Percentiles rank a stretch among this genome's conserved stretches.
phyloP scores from a whole-genome alignment of 257 asterid genomes.

The Solanum ossicruentum region DNA sequence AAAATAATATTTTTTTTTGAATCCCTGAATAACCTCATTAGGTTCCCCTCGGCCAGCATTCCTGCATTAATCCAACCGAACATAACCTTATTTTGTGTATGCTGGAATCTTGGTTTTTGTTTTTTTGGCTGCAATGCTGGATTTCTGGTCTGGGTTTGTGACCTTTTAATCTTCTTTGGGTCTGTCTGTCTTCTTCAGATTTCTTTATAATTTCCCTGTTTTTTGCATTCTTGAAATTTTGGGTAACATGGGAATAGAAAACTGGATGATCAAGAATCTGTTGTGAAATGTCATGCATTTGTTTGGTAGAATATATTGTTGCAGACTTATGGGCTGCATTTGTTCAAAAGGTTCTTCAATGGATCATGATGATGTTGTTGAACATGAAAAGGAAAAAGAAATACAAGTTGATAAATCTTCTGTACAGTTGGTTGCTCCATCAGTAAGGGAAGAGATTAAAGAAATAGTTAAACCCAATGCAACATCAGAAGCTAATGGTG shows the following conservation, averaged over 20 bases:
- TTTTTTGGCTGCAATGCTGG: slow-evolving; percentile 8
- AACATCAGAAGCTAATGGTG: background rate
- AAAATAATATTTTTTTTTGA: background rate
- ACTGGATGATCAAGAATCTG: background rate
- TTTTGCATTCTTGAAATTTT: background rate
- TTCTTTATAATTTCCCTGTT: background rate
- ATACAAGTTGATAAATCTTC: slow-evolving; percentile 1
- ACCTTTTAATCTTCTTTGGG: background rate
- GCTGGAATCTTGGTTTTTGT: background rate
- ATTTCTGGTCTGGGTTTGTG: slow-evolving; percentile 14
- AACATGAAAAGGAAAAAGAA: slow-evolving; percentile 6
- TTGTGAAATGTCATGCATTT: background rate
- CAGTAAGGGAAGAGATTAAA: background rate
- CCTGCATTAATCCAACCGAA: slow-evolving; percentile 12
- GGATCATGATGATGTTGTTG: background rate
- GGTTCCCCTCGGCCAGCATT: slow-evolving; percentile 10
- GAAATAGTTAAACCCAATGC: background rate
- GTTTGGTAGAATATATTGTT: background rate
- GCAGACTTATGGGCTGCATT: slow-evolving; percentile 19
- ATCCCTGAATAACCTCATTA: slow-evolving; percentile 10
- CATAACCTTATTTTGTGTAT: slow-evolving; percentile 1
- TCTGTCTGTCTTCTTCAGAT: background rate
- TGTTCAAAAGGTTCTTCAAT: slow-evolving; percentile 12
- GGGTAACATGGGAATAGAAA: background rate
- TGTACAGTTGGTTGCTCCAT: slow-evolving; percentile 6